phyloP scores from a whole-genome alignment of 2,329 filamentous ascomycete species.

The Penicillium griseofulvum region DNA sequence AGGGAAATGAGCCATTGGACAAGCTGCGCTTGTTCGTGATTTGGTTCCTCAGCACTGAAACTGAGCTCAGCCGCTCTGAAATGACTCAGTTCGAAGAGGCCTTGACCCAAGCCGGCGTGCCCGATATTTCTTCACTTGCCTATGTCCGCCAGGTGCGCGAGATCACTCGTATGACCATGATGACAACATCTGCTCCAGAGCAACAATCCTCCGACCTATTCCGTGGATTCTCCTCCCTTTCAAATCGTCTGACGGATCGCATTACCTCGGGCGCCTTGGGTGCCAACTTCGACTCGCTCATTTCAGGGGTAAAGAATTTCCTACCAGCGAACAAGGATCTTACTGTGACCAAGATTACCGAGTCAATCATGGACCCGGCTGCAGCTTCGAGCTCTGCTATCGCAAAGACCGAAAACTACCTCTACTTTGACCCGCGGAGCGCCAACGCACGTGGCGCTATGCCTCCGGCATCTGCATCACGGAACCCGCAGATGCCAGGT shows the following conservation, averaged over 20 bases:
- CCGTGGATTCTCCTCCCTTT: conserved; percentile 87
- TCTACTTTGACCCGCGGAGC: conserved; percentile 94
- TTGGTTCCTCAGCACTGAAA: conserved; percentile 93
- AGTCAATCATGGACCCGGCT: conserved; percentile 95
- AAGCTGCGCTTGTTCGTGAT: conserved; percentile 95
- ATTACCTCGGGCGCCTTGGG: conserved; percentile 87
- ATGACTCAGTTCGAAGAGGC: conserved; percentile 85
- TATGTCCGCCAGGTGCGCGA: conserved; percentile 91
- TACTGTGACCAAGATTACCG: conserved; percentile 95
- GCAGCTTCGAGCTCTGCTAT: conserved; percentile 88
- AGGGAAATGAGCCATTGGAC: conserved; percentile 80
- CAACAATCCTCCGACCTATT: conserved; percentile 71
- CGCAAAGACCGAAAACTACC: conserved; percentile 91
- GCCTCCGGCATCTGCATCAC: conserved; percentile 67
- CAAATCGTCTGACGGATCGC: conserved; percentile 85
- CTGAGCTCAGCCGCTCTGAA: conserved; percentile 77
- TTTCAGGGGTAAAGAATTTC: conserved; percentile 97
- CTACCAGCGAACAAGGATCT: conserved; percentile 93
- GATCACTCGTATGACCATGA: conserved; percentile 96
- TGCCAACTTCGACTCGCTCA: conserved; percentile 87
- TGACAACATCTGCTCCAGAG: conserved; percentile 73
- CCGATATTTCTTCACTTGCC: conserved; percentile 72
- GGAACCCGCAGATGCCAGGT: conserved; percentile 47
- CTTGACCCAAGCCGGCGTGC: conserved; percentile 67
- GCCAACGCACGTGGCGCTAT: conserved; percentile 90